Percentiles rank a stretch among this genome's conserved stretches.
Evolutionary conservation across 2,329 filamentous ascomycete genomes (phyloP).

Genomic region (Aphanocladium album): DNA sequence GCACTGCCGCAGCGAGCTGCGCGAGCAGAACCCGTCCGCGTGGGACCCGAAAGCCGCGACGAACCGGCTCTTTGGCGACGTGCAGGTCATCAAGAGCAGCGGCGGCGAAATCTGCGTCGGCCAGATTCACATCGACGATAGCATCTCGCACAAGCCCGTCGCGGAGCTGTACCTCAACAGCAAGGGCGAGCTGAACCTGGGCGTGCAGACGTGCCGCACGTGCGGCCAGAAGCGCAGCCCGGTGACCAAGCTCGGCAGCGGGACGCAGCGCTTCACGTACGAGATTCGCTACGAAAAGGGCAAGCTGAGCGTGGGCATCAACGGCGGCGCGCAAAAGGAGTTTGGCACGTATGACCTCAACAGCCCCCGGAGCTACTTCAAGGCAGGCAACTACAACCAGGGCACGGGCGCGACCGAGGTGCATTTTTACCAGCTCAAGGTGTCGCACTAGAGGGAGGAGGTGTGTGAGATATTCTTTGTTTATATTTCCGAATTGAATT

Average conservation of each 20-base stretch:
- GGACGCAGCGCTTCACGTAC: slow-evolving; percentile 30
- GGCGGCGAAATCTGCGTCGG: slow-evolving; percentile 33
- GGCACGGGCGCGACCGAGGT: slow-evolving; percentile 22
- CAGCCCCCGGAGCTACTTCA: slow-evolving; percentile 31
- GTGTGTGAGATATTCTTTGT: too few relatives aligned
- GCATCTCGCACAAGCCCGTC: slow-evolving; percentile 33
- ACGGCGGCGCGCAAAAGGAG: slow-evolving; percentile 21
- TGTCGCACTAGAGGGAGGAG: slow-evolving; percentile 17
- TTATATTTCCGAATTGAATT: too few relatives aligned
- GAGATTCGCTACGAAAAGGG: slow-evolving; percentile 32
- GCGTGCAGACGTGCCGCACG: slow-evolving; percentile 30
- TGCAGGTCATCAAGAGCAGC: slow-evolving; percentile 27
- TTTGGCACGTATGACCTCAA: slow-evolving; percentile 26
- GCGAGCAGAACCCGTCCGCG: slow-evolving; percentile 27
- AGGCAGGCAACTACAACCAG: slow-evolving; percentile 35
- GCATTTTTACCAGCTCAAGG: slow-evolving; percentile 18
- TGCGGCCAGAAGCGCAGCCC: slow-evolving; percentile 24
- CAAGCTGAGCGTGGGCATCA: slow-evolving; percentile 27
- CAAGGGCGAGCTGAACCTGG: slow-evolving; percentile 29
- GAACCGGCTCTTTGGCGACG: slow-evolving; percentile 27
- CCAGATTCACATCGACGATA: slow-evolving; percentile 34
- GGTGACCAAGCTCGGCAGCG: background rate
- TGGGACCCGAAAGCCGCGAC: slow-evolving; percentile 27
- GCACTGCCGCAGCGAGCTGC: slow-evolving; percentile 38
- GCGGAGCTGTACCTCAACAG: slow-evolving; percentile 35